A percentile compares a stretch with the other conserved stretches of the same genome.
phyloP scores from a whole-genome alignment of 805 yeast species.

The Brettanomyces custersianus region DNA sequence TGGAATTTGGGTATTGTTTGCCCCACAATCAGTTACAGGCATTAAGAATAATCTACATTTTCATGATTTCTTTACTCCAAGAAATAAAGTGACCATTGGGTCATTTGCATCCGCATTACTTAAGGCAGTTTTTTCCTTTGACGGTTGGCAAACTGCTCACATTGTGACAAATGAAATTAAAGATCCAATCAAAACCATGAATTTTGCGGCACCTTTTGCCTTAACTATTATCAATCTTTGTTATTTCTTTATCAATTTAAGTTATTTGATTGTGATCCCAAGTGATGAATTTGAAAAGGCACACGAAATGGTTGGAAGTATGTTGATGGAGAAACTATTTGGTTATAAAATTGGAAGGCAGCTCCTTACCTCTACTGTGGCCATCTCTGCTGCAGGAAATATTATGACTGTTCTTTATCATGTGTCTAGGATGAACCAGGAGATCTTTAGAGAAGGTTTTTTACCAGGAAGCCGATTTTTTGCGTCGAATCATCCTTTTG shows the following conservation, averaged over 20 bases:
- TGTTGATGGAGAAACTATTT: conserved; percentile 41
- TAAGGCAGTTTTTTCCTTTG: conserved; percentile 41
- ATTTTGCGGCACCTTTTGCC: conserved; percentile 44
- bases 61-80: conserved; percentile 20
- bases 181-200: conserved; percentile 42
- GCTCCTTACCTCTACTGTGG: conserved; percentile 39
- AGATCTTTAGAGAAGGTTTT: conserved; percentile 47
- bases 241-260: conserved; percentile 39
- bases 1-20: conserved; percentile 46
- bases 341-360: conserved; percentile 39
- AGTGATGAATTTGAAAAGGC: conserved; percentile 33
- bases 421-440: conserved; percentile 46
- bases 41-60: conserved; percentile 32
- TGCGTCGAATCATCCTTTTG: conserved; percentile 47
- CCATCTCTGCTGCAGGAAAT: conserved; percentile 49
- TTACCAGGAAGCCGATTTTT: conserved; percentile 41
- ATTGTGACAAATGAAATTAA: conserved; percentile 45
- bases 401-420: conserved; percentile 46
- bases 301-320: conserved; percentile 44
- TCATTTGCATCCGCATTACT: conserved; percentile 41
- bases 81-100: conserved; percentile 27
- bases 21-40: conserved; percentile 35
- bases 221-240: conserved; percentile 33
- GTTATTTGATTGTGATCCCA: conserved; percentile 44
- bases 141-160: conserved; percentile 51